These are phyloP conservation scores for Kwoniella dejecticola DNA, from an alignment of 768 basidiomycete species.

Conservation along the genomic window DNA sequence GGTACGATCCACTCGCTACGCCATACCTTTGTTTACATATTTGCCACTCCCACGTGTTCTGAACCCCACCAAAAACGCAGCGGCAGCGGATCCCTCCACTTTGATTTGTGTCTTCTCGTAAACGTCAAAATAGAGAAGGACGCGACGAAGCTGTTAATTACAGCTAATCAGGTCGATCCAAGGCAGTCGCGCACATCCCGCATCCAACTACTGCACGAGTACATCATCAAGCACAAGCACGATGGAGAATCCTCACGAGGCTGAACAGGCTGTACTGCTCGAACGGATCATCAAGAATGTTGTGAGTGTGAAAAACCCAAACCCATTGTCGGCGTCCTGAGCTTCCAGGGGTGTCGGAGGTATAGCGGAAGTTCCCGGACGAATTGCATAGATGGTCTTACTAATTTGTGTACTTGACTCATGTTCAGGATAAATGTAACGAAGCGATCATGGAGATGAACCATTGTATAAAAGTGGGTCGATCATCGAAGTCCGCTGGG, in stretches of 20 bases:
- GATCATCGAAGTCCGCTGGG: not conserved
- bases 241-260: slow-evolving; percentile 96
- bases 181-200: no score
- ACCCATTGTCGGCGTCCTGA: not conserved
- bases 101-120: no score
- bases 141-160: no score
- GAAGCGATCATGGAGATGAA: slow-evolving; percentile 88
- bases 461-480: slow-evolving; percentile 75
- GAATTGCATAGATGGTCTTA: not conserved
- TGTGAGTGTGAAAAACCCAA: slow-evolving; percentile 59
- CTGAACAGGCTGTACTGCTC: slow-evolving; percentile 83
- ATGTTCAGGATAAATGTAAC: slow-evolving; percentile 78
- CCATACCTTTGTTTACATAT: slow-evolving; percentile 1
- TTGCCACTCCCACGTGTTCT: slow-evolving; percentile 9
- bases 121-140: no score
- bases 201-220: not conserved
- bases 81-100: no score
- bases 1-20: not conserved
- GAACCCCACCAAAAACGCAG: no score
- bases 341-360: not conserved
- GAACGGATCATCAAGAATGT: slow-evolving; percentile 89
- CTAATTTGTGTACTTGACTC: not conserved
- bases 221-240: slow-evolving; percentile 1
- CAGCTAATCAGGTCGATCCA: no score
- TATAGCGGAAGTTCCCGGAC: not conserved